Evolutionary conservation across 257 asterid genomes (phyloP), one percentile per base, ranked within the genome.

Genomic region (Marsdenia floribunda): DNA sequence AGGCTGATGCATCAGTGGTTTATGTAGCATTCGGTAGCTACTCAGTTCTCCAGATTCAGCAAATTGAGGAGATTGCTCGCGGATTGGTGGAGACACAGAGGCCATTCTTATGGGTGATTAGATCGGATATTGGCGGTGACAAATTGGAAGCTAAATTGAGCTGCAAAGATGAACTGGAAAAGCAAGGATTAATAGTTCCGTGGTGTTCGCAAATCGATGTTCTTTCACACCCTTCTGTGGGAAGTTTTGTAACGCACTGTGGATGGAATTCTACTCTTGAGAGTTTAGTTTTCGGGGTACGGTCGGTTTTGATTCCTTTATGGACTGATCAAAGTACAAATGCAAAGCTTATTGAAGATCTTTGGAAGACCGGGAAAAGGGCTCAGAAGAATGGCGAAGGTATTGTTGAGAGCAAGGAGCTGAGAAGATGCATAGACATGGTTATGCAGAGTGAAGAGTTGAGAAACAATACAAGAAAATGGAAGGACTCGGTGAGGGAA

Each of bases 241-340:
- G 83, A 5, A 78, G 83, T 70, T 82, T 82, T 44, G 12, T 82
- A 44, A 75, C 77, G 15, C 86, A 82, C 19, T 77, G 84, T 70
- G 88, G 92, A 55, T 88, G 92, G 92, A 88, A 88, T 72, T 88
- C 92, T 37, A 24, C 80, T 1, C 46, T 84, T 0, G 93, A 88
- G 53, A 75, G 90, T 37, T 40, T 88, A 14, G 86, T 66, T 4
- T 75, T 52, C 3, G 90, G 90, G 3, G 84, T 86, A 26, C 90
- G 90, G 0, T 9, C 82, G 0, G 86, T 88, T 72, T 75, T 76
- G 29, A 37, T 85, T 59, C 93, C 90, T 0, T 84, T 70, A 5
- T 88, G 93, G 93, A 68, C 74, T 0, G 93, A 88, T 69, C 93
- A 88, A 59, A 11, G 50, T 0, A 83, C 88, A 53, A 88, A 86